Percentiles rank a stretch among this genome's conserved stretches.
These are phyloP conservation scores for Alternaria arborescens DNA, from an alignment of 2,329 filamentous ascomycete species.

Conservation along the genomic window DNA sequence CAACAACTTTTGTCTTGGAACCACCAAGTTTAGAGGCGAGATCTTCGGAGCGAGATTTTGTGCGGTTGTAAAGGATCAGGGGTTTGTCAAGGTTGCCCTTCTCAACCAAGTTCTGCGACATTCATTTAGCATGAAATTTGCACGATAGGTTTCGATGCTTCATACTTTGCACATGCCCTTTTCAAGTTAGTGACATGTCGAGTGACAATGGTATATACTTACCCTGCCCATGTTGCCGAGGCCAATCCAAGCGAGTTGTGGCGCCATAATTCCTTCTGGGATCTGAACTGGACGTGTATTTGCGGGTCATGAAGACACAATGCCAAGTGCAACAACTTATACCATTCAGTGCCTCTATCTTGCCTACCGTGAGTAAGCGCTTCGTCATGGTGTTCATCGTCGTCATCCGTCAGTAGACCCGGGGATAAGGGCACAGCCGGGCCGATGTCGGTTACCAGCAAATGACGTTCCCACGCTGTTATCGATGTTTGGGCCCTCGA, in stretches of 20 bases:
- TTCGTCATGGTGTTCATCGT: conserved; percentile 10
- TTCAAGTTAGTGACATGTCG: conserved; percentile 9
- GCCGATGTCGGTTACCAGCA: conserved; percentile 26
- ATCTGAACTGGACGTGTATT: neutral
- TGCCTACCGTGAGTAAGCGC: conserved; percentile 1
- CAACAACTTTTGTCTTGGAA: conserved; percentile 70
- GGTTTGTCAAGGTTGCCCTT: conserved; percentile 77
- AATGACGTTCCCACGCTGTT: conserved; percentile 24
- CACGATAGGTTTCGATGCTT: too few relatives aligned
- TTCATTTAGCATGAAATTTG: neutral
- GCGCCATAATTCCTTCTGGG: conserved; percentile 46
- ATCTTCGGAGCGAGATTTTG: conserved; percentile 69
- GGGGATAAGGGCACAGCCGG: conserved; percentile 10
- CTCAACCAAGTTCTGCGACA: conserved; percentile 73
- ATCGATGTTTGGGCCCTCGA: conserved; percentile 8
- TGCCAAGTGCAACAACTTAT: conserved; percentile 2
- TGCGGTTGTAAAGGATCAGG: conserved; percentile 83
- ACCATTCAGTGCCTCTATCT: neutral
- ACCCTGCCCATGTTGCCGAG: conserved; percentile 89
- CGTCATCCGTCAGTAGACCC: conserved; percentile 1
- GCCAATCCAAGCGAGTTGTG: conserved; percentile 77
- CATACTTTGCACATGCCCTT: conserved; percentile 74
- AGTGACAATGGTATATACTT: conserved; percentile 46
- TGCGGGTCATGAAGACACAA: neutral
- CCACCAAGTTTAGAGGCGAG: conserved; percentile 68